Evolutionary conservation across 768 basidiomycete species (phyloP).

Genomic region (Hericium erinaceus): DNA sequence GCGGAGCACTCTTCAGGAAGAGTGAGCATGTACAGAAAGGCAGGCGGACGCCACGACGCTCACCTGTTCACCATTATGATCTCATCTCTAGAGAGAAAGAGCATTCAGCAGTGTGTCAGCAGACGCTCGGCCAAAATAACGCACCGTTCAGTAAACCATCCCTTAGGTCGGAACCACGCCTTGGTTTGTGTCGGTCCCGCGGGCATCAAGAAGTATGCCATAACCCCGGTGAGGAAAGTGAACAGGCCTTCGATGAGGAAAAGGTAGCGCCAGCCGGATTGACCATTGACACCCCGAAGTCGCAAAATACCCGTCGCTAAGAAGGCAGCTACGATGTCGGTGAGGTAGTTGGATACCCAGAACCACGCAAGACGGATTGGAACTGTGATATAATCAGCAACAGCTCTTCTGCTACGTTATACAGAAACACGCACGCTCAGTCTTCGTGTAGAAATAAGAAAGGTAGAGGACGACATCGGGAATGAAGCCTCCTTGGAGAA

Average conservation of each 20-base stretch:
- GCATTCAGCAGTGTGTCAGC: neutral
- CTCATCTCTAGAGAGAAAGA: slow-evolving; percentile 37
- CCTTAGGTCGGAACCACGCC: slow-evolving; percentile 47
- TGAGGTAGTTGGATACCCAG: slow-evolving; percentile 53
- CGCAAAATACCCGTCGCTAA: slow-evolving; percentile 53
- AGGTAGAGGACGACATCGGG: slow-evolving; percentile 58
- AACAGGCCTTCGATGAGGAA: slow-evolving; percentile 46
- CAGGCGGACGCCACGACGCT: neutral
- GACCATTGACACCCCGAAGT: slow-evolving; percentile 42
- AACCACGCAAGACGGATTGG: slow-evolving; percentile 63
- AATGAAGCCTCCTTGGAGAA: slow-evolving; percentile 58
- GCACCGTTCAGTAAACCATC: slow-evolving; percentile 57
- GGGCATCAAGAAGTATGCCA: slow-evolving; percentile 50
- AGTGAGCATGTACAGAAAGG: neutral
- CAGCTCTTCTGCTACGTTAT: no score
- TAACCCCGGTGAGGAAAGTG: slow-evolving; percentile 40
- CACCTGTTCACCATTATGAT: slow-evolving; percentile 52
- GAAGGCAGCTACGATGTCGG: slow-evolving; percentile 50
- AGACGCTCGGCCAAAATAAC: neutral
- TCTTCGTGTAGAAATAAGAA: slow-evolving; percentile 55
- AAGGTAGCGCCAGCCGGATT: slow-evolving; percentile 50
- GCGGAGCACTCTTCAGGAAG: slow-evolving; percentile 35
- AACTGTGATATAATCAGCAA: slow-evolving; percentile 23
- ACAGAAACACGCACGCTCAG: no score
- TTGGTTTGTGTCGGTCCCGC: slow-evolving; percentile 58